Evolutionary conservation across 495 filamentous ascomycete species (phyloP).

Genomic region (Talaromyces adpressus): DNA sequence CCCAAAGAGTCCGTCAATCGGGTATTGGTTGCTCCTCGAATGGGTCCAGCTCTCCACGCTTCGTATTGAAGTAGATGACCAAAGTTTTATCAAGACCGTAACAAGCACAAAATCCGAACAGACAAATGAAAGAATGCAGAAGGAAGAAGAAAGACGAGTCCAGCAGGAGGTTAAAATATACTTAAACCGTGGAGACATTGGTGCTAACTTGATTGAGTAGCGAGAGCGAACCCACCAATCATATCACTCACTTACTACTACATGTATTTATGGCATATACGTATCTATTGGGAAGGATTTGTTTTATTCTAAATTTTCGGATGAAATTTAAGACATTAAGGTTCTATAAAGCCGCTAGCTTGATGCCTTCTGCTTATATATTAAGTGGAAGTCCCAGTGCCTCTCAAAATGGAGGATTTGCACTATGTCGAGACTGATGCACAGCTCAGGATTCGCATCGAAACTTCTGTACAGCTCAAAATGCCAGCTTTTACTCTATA

Average conservation of each 20-base stretch:
- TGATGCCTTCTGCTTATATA: slow-evolving; percentile 22
- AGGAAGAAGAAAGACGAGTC: slow-evolving; percentile 5
- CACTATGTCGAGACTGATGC: slow-evolving; percentile 14
- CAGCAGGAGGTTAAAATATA: slow-evolving; percentile 17
- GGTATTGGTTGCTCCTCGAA: background rate
- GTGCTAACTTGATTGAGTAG: slow-evolving; percentile 24
- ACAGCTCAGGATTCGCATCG: slow-evolving; percentile 14
- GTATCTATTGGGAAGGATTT: background rate
- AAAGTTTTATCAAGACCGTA: slow-evolving; percentile 6
- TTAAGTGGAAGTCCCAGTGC: slow-evolving; percentile 14
- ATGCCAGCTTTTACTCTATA: slow-evolving; percentile 32
- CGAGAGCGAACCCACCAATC: slow-evolving; percentile 27
- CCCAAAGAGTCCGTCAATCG: background rate
- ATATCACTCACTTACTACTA: slow-evolving; percentile 3
- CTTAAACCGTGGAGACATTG: slow-evolving; percentile 8
- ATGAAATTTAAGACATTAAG: slow-evolving; percentile 14
- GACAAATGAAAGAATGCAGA: slow-evolving; percentile 22
- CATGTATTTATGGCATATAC: background rate
- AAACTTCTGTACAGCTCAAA: slow-evolving; percentile 23
- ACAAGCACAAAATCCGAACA: slow-evolving; percentile 22
- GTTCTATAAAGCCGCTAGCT: slow-evolving; percentile 35
- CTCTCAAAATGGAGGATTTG: slow-evolving; percentile 16
- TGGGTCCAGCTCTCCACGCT: background rate
- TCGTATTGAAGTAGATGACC: background rate
- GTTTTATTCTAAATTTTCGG: slow-evolving; percentile 4